Evolutionary conservation across 179 eudicot genomes (phyloP), one percentile per base, ranked within the genome.

Genomic region (Amaranthus tricolor): DNA sequence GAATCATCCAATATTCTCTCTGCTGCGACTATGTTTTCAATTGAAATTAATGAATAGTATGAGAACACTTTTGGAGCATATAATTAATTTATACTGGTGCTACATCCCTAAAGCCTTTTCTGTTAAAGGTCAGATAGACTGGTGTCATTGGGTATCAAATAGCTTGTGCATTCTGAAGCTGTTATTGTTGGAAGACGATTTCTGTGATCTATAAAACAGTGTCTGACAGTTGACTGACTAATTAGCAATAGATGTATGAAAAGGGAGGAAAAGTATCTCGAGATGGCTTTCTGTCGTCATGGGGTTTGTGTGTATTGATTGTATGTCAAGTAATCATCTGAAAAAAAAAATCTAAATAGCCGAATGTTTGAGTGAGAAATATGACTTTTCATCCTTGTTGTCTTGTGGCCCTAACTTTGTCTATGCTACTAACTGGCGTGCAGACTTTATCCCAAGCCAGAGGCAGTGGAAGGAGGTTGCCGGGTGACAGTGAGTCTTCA

Each of bases 391-490:
- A 40, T 59, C 66, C 12, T 71, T 17, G 16, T 52, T 40, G 57
- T 3, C 63, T 53, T 53, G 6, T 70, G 24, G 58, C 56, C 14
- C 9, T 40, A 68, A 70, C 60, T 43, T 43, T 48, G 50, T 47
- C 47, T 45, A 62, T 70, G 78, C 45, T 24, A 24, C 76, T 43
- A 43, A 43, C 21, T 68, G 58, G 11, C 44, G 24, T 83, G 75
- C 86, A 95, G 98, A 94, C 84, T 76, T 83, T 90, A 75, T 87
- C 98, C 73, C 96, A 92, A 89, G 87, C 81, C 43, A 88, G 90
- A 76, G 87, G 91, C 64, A 75, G 78, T 76, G 91, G 92, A 56
- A 84, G 97, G 83, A 91, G 95, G 84, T 43, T 80, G 62, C 55
- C 78, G 73, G 79, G 86, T 47, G 95, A 91, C 51, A 80, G 80